These are phyloP conservation scores for Ceratocystis albifundus DNA, from an alignment of 2,329 filamentous ascomycete species.

Conservation along the genomic window DNA sequence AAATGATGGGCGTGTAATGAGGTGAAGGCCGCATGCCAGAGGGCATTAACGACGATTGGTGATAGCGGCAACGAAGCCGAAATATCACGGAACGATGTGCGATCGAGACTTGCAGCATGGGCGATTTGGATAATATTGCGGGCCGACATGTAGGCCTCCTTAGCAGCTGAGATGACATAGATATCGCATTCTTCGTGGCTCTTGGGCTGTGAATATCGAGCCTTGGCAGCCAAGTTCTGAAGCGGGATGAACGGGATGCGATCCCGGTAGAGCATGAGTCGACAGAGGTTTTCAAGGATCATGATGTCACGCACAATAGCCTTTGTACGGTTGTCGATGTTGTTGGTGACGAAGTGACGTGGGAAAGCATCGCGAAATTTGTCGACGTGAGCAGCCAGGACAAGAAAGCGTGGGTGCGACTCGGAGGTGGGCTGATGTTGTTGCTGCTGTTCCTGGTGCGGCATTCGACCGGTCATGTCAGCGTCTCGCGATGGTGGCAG, in stretches of 20 bases:
- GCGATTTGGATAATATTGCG: neutral
- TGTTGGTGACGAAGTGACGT: neutral
- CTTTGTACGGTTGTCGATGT: constrained; percentile 1
- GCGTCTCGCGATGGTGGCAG: neutral
- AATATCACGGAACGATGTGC: neutral
- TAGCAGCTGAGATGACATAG: neutral
- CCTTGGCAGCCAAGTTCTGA: neutral
- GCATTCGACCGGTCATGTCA: neutral
- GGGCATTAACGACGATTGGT: neutral
- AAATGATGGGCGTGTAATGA: constrained; percentile 16
- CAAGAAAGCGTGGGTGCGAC: neutral
- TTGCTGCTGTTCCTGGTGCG: neutral
- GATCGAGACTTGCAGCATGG: neutral
- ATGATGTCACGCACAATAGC: neutral
- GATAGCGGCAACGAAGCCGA: neutral
- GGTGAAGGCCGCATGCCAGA: constrained; percentile 12
- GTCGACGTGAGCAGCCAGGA: constrained; percentile 4
- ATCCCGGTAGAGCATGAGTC: constrained; percentile 12
- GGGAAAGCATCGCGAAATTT: neutral
- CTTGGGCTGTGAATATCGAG: neutral
- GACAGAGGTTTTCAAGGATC: constrained; percentile 2
- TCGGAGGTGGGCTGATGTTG: neutral
- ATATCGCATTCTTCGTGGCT: neutral
- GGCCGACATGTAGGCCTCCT: constrained; percentile 4
- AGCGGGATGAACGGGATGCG: constrained; percentile 8